phyloP scores from a whole-genome alignment of 331 rosid genomes.

The Rosa hybrid region DNA sequence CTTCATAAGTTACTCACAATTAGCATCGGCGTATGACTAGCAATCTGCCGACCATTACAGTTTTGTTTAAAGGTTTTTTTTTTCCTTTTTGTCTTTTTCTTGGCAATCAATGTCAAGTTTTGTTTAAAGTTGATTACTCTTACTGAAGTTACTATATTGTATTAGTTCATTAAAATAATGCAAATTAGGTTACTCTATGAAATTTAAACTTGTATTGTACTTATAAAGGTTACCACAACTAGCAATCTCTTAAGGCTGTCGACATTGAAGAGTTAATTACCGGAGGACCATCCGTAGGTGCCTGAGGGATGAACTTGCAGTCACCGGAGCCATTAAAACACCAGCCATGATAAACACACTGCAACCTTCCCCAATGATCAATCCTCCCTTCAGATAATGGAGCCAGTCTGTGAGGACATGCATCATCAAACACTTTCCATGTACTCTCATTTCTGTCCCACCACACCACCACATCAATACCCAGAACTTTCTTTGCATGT shows the following conservation, averaged over 20 bases:
- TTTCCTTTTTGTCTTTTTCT: too few relatives aligned
- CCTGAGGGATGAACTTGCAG: conserved; percentile 85
- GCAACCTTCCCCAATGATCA: conserved; percentile 90
- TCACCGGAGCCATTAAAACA: conserved; percentile 84
- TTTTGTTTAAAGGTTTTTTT: too few relatives aligned
- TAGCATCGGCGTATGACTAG: too few relatives aligned
- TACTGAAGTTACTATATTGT: not conserved
- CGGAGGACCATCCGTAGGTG: conserved; percentile 76
- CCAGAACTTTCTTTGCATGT: conserved; percentile 71
- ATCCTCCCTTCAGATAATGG: conserved; percentile 91
- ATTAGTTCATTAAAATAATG: too few relatives aligned
- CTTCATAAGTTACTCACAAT: too few relatives aligned
- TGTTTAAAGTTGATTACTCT: too few relatives aligned
- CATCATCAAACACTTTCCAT: conserved; percentile 86
- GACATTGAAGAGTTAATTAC: conserved; percentile 31
- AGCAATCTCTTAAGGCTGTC: not conserved
- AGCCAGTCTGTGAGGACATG: conserved; percentile 84
- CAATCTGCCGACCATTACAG: too few relatives aligned
- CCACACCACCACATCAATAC: conserved; percentile 93
- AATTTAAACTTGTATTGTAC: not conserved
- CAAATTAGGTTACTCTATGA: not conserved
- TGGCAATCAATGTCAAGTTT: too few relatives aligned
- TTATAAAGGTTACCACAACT: not conserved
- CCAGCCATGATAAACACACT: conserved; percentile 96
- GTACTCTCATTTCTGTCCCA: conserved; percentile 80